phyloP scores from a whole-genome alignment of 2,329 filamentous ascomycete genomes.

The Cordyceps cateniannulata region DNA sequence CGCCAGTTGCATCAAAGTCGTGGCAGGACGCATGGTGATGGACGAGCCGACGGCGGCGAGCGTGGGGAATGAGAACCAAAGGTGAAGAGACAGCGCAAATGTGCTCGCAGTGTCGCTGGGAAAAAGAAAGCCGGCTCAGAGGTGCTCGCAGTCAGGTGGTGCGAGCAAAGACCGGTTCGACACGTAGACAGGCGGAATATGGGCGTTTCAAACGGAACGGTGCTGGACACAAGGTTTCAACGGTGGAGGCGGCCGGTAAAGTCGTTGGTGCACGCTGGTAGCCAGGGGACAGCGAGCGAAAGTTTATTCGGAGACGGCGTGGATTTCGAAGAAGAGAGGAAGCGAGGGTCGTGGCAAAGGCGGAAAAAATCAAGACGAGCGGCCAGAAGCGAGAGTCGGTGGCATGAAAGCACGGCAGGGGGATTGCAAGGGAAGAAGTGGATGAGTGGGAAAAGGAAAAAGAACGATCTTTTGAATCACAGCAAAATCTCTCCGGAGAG shows the following conservation, averaged over 20 bases:
- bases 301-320: not conserved
- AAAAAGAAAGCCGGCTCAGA: not conserved
- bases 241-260: slow-evolving; percentile 1
- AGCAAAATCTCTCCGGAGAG: slow-evolving; percentile 6
- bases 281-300: not conserved
- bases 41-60: not conserved
- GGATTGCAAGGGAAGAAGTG: not conserved
- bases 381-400: slow-evolving; percentile 2
- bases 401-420: not conserved
- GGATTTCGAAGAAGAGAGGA: not conserved
- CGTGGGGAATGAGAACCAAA: not conserved
- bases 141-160: not conserved
- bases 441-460: not conserved
- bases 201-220: not conserved
- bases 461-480: not conserved
- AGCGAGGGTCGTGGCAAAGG: slow-evolving; percentile 1
- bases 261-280: not conserved
- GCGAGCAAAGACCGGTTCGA: not conserved
- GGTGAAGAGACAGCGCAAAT: not conserved
- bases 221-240: slow-evolving; percentile 8
- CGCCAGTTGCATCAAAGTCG: slow-evolving; percentile 40
- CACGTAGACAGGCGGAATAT: not conserved
- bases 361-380: not conserved
- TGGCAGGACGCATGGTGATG: slow-evolving; percentile 43
- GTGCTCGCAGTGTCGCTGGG: not conserved